Conservation (phyloP, 106 monocot genomes). For the Dendrobium catenatum region DNA sequence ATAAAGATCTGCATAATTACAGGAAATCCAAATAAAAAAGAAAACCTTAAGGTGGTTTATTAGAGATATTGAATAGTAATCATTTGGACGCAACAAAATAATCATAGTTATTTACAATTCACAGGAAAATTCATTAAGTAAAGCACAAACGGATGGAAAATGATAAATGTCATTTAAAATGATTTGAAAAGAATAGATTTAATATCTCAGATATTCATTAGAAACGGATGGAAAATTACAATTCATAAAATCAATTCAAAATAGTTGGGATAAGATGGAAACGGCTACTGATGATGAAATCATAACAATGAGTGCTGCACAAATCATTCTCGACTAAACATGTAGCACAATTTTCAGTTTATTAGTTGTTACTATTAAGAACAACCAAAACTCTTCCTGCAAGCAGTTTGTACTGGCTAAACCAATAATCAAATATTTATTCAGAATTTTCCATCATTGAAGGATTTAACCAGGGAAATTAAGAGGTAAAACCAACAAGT, state of each 20-base stretch:
- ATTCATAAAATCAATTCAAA: too few relatives aligned
- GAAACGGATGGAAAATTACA: too few relatives aligned
- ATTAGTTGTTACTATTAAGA: neutral
- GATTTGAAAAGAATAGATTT: neutral
- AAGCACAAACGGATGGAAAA: neutral
- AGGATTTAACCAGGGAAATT: neutral
- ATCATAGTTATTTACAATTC: too few relatives aligned
- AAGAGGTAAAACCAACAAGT: neutral
- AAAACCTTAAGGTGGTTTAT: neutral
- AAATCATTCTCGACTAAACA: neutral
- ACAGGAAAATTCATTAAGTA: too few relatives aligned
- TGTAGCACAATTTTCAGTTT: too few relatives aligned
- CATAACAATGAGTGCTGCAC: neutral
- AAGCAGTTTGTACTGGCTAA: neutral
- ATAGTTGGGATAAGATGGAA: too few relatives aligned
- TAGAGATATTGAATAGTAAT: too few relatives aligned
- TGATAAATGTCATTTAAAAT: neutral
- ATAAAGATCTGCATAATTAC: neutral
- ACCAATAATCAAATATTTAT: neutral
- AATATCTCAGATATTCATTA: neutral
- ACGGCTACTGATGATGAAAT: neutral
- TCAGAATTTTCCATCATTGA: neutral
- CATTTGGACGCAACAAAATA: too few relatives aligned
- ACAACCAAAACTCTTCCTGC: neutral
- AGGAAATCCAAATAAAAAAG: neutral